phyloP scores from a whole-genome alignment of 2,329 filamentous ascomycete genomes.

The Cytospora piceae region DNA sequence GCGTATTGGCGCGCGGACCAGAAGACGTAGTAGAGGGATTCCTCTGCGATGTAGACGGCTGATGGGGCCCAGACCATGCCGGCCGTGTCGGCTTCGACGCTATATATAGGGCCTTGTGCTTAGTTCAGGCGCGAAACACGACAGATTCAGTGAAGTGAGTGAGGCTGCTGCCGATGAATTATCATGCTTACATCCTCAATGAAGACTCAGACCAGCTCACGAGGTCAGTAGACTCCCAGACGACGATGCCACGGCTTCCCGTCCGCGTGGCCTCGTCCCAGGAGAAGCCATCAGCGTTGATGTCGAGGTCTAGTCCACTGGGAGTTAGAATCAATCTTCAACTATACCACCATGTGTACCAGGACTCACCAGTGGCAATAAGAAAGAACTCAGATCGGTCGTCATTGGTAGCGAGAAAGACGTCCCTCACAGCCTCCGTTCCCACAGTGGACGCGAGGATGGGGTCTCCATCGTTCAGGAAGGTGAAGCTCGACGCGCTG shows the following conservation, averaged over 20 bases:
- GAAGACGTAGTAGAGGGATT: constrained; percentile 50
- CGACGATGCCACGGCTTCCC: constrained; percentile 42
- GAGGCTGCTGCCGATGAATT: neutral
- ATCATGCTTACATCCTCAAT: constrained; percentile 32
- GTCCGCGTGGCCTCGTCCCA: constrained; percentile 43
- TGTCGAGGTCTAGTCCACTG: constrained; percentile 40
- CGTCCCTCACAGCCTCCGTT: constrained; percentile 41
- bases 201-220: constrained; percentile 41
- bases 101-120: constrained; percentile 23
- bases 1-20: constrained; percentile 52
- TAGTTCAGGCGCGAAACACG: neutral
- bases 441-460: constrained; percentile 42
- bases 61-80: constrained; percentile 46
- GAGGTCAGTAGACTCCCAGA: constrained; percentile 43
- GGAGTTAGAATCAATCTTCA: no score
- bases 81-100: constrained; percentile 40
- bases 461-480: constrained; percentile 40
- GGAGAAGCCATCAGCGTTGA: constrained; percentile 40
- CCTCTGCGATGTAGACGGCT: constrained; percentile 41
- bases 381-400: constrained; percentile 41
- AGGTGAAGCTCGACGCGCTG: constrained; percentile 39
- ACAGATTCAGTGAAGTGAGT: no score
- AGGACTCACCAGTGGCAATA: constrained; percentile 38
- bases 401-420: constrained; percentile 41
- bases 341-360: neutral